Evolutionary conservation across 2,329 filamentous ascomycete species (phyloP).

Genomic region (Neonectria punicea): DNA sequence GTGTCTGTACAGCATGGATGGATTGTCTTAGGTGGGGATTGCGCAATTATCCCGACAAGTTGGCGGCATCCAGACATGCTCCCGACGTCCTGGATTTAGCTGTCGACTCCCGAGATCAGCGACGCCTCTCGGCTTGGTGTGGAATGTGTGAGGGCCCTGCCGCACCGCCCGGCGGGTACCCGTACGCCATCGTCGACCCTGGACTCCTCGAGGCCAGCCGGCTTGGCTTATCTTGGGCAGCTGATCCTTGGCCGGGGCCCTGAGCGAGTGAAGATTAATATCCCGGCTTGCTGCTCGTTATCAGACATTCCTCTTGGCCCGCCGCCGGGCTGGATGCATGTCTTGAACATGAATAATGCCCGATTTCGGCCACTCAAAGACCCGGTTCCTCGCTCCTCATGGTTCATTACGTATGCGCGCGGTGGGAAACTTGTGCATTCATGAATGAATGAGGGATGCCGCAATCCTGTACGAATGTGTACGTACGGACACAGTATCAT

Average conservation of each 20-base stretch:
- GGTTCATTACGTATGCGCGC: too few species aligned
- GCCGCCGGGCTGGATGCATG: slow-evolving; percentile 11
- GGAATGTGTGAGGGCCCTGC: slow-evolving; percentile 33
- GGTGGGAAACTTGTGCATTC: not conserved
- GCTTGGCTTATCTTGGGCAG: slow-evolving; percentile 28
- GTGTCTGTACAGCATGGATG: not conserved
- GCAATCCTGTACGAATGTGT: too few species aligned
- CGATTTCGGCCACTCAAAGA: slow-evolving; percentile 7
- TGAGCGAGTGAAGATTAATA: not conserved
- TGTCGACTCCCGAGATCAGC: slow-evolving; percentile 41
- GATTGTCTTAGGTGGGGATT: not conserved
- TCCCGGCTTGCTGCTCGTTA: not conserved
- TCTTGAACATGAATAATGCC: slow-evolving; percentile 2
- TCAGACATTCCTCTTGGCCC: slow-evolving; percentile 1
- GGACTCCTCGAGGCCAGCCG: slow-evolving; percentile 4
- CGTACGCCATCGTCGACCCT: slow-evolving; percentile 23
- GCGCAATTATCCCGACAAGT: slow-evolving; percentile 16
- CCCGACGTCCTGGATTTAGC: slow-evolving; percentile 32
- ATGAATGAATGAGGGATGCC: not conserved
- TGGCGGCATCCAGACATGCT: slow-evolving; percentile 17
- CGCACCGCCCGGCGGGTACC: slow-evolving; percentile 30
- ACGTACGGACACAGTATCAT: not conserved
- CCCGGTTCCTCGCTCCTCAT: not conserved
- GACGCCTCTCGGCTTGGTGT: slow-evolving; percentile 34
- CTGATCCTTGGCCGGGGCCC: slow-evolving; percentile 4